phyloP scores from a whole-genome alignment of 2,329 filamentous ascomycete species.

The Tothia fuscella region DNA sequence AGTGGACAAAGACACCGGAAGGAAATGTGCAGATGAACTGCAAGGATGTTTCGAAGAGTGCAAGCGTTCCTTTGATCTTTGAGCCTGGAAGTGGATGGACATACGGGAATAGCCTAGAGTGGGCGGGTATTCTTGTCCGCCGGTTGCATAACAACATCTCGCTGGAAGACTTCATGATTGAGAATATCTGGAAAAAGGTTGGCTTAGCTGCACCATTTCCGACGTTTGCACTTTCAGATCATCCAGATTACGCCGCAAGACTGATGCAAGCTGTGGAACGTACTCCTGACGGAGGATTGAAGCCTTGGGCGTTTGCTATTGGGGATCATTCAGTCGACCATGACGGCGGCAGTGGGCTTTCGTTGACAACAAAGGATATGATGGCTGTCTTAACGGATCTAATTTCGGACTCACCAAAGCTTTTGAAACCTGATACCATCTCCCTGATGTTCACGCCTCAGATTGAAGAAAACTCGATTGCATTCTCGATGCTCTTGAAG shows the following conservation, averaged over 20 bases:
- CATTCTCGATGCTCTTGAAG: conserved; percentile 6
- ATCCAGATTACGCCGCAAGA: conserved; percentile 14
- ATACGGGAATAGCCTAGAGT: conserved; percentile 38
- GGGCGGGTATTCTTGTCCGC: conserved; percentile 36
- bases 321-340: conserved; percentile 12
- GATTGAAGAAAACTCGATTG: conserved; percentile 10
- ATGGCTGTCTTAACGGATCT: conserved; percentile 17
- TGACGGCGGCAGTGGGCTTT: conserved; percentile 17
- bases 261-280: conserved; percentile 15
- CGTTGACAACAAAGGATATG: conserved; percentile 16
- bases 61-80: conserved; percentile 20
- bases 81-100: conserved; percentile 39
- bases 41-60: conserved; percentile 26
- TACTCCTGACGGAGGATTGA: conserved; percentile 15
- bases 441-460: conserved; percentile 19
- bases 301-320: conserved; percentile 3
- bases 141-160: conserved; percentile 23
- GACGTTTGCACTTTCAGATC: conserved; percentile 16
- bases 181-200: conserved; percentile 9
- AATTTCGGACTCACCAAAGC: conserved; percentile 14
- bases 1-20: conserved; percentile 22
- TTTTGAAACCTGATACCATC: conserved; percentile 14
- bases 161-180: conserved; percentile 9
- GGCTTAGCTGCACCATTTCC: conserved; percentile 14
- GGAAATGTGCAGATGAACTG: conserved; percentile 17